Evolutionary conservation across 2,329 filamentous ascomycete genomes (phyloP).

Genomic region (Cladosporium sp.): DNA sequence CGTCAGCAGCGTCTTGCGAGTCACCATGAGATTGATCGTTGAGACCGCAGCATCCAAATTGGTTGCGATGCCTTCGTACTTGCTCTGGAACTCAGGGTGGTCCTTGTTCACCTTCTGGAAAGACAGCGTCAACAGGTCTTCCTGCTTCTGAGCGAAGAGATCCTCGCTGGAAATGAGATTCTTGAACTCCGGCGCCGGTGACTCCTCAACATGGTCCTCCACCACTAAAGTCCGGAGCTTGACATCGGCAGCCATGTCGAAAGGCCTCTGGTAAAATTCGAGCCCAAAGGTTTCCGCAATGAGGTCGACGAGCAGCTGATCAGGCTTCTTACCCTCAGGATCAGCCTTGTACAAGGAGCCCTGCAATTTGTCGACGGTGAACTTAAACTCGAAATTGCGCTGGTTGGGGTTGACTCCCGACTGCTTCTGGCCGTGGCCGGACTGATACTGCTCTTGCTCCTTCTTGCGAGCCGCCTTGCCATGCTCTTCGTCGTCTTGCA

Average conservation of each 20-base stretch:
- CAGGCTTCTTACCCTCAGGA: conserved; percentile 65
- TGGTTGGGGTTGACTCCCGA: conserved; percentile 63
- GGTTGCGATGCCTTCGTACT: conserved; percentile 88
- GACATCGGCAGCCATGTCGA: conserved; percentile 90
- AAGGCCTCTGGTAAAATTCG: conserved; percentile 79
- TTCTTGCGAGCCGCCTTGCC: conserved; percentile 54
- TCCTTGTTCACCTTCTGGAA: conserved; percentile 83
- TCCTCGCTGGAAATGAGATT: conserved; percentile 94
- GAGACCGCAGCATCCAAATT: conserved; percentile 88
- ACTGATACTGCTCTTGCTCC: conserved; percentile 31
- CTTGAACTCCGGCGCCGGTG: conserved; percentile 84
- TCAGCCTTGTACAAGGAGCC: conserved; percentile 88
- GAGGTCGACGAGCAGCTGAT: conserved; percentile 80
- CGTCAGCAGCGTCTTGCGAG: conserved; percentile 83
- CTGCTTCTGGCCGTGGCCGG: conserved; percentile 48
- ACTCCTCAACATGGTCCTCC: conserved; percentile 88
- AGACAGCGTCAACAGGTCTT: conserved; percentile 78
- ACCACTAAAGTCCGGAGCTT: conserved; percentile 79
- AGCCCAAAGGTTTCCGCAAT: conserved; percentile 85
- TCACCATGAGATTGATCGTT: conserved; percentile 94
- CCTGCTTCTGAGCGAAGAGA: conserved; percentile 60
- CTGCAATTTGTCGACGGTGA: conserved; percentile 88
- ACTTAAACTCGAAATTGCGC: conserved; percentile 91
- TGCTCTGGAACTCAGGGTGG: conserved; percentile 86
- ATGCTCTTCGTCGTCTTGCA: conserved; percentile 58